Percentiles rank a stretch among this genome's conserved stretches.
These are phyloP conservation scores for Trichoderma aggressivum DNA, from an alignment of 2,329 filamentous ascomycete species.

Conservation along the genomic window DNA sequence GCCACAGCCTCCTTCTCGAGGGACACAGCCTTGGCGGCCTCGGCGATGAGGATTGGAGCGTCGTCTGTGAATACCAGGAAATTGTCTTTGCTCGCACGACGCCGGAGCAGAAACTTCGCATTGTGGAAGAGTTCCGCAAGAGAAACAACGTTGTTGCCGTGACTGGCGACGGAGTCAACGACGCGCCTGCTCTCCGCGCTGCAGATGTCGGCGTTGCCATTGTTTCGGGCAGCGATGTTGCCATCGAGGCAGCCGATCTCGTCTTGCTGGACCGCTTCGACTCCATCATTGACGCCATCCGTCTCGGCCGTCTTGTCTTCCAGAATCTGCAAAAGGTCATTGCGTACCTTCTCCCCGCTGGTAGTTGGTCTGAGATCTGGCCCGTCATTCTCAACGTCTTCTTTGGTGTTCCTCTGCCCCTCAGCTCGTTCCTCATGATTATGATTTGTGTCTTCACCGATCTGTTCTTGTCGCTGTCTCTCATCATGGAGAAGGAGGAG, in stretches of 20 bases:
- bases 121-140: slow-evolving; percentile 64
- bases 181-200: slow-evolving; percentile 62
- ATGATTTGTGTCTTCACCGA: slow-evolving; percentile 57
- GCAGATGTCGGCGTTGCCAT: slow-evolving; percentile 69
- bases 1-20: slow-evolving; percentile 39
- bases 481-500: slow-evolving; percentile 56
- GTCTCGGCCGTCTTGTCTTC: slow-evolving; percentile 39
- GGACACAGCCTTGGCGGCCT: slow-evolving; percentile 58
- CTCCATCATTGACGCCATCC: slow-evolving; percentile 64
- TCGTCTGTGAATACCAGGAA: slow-evolving; percentile 49
- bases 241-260: slow-evolving; percentile 62
- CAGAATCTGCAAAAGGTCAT: slow-evolving; percentile 43
- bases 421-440: slow-evolving; percentile 55
- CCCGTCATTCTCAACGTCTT: slow-evolving; percentile 55
- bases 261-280: slow-evolving; percentile 69
- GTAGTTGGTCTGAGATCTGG: slow-evolving; percentile 56
- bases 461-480: slow-evolving; percentile 47
- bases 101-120: slow-evolving; percentile 67
- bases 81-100: slow-evolving; percentile 67
- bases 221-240: slow-evolving; percentile 61
- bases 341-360: slow-evolving; percentile 47
- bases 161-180: slow-evolving; percentile 71
- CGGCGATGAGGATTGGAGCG: slow-evolving; percentile 45
- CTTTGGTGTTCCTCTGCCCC: slow-evolving; percentile 50
- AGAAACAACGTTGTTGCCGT: slow-evolving; percentile 62